A percentile compares a stretch with the other conserved stretches of the same genome.
These are phyloP conservation scores for Lentinus brumalis DNA, from an alignment of 768 basidiomycete species.

Conservation along the genomic window DNA sequence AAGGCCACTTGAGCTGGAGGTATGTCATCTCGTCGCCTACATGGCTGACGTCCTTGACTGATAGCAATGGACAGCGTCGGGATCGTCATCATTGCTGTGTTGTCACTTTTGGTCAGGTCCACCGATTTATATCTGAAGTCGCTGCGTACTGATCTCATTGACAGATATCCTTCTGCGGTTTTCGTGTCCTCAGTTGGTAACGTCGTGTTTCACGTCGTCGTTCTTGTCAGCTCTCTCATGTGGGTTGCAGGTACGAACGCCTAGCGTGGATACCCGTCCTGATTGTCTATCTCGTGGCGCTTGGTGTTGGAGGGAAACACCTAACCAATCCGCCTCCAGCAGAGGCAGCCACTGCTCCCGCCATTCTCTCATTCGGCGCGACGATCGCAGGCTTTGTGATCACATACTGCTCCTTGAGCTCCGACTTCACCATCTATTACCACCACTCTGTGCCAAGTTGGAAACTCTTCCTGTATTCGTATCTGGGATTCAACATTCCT, in stretches of 20 bases:
- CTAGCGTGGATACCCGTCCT: constrained; percentile 77
- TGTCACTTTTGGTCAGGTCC: constrained; percentile 56
- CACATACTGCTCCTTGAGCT: constrained; percentile 59
- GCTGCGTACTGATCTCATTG: background rate
- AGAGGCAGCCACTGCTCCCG: constrained; percentile 53
- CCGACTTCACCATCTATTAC: constrained; percentile 79
- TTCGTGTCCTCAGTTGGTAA: constrained; percentile 60
- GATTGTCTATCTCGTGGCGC: constrained; percentile 68
- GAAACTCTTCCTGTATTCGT: constrained; percentile 65
- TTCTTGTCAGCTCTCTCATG: background rate
- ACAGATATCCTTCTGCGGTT: constrained; percentile 68
- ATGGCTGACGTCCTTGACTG: background rate
- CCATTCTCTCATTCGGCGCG: constrained; percentile 66
- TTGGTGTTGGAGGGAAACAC: constrained; percentile 76
- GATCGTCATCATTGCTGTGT: constrained; percentile 73
- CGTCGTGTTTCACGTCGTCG: too few relatives aligned
- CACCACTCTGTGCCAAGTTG: constrained; percentile 56
- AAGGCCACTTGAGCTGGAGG: constrained; percentile 52
- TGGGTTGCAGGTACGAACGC: constrained; percentile 63
- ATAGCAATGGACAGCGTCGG: constrained; percentile 55
- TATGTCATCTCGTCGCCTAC: constrained; percentile 24
- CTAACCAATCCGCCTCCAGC: constrained; percentile 50
- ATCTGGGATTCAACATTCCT: constrained; percentile 63
- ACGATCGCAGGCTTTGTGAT: constrained; percentile 75
- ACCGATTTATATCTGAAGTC: constrained; percentile 20